phyloP scores from a whole-genome alignment of 495 filamentous ascomycete genomes.

The Cladorrhinum samala region DNA sequence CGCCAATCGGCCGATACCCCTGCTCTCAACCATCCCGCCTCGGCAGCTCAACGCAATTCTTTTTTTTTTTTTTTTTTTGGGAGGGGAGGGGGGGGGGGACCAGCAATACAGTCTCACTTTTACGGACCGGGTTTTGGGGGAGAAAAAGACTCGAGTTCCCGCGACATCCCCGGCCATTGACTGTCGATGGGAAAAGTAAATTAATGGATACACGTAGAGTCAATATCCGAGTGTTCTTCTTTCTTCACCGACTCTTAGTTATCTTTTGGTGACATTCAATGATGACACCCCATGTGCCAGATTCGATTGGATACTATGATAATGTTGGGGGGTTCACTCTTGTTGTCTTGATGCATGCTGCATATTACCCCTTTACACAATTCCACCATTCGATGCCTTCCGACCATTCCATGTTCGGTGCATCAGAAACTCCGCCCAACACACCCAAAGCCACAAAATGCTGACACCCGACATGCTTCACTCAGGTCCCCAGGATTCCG shows the following conservation, averaged over 20 bases:
- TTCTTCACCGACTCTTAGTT: not conserved
- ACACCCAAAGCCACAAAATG: not conserved
- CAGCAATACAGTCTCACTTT: not conserved
- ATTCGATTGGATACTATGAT: too few species aligned
- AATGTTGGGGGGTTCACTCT: too few species aligned
- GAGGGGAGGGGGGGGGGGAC: conserved; percentile 8
- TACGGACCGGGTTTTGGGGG: conserved; percentile 9
- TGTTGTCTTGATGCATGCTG: too few species aligned
- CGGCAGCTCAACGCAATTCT: conserved; percentile 18
- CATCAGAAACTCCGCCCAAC: not conserved
- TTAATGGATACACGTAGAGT: not conserved
- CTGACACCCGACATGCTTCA: not conserved
- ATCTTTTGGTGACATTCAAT: not conserved
- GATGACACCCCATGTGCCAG: too few species aligned
- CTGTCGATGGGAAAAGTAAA: not conserved
- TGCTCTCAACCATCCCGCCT: conserved; percentile 8
- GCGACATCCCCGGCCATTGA: not conserved
- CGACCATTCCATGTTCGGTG: too few species aligned
- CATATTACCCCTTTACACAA: too few species aligned
- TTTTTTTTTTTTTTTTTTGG: too few species aligned
- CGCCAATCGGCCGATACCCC: conserved; percentile 3
- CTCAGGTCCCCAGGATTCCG: too few species aligned
- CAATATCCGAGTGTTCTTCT: not conserved
- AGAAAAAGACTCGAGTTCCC: not conserved
- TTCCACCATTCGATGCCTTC: too few species aligned